Conservation (phyloP, 352 stramenopile genomes). For the Pythium volutum region DNA sequence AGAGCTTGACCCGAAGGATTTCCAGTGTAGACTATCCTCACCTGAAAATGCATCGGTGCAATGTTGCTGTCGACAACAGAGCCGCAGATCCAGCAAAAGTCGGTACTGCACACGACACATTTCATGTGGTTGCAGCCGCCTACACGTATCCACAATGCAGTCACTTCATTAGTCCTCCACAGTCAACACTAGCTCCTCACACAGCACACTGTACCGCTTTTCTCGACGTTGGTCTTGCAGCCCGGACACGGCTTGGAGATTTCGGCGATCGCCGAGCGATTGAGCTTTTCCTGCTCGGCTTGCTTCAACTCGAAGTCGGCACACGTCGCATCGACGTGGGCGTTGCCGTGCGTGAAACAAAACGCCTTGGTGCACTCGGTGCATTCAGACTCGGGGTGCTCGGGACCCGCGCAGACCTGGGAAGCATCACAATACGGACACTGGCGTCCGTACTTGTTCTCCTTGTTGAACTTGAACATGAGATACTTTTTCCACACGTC, state of each 20-base stretch:
- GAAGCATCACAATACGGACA: conserved; percentile 60
- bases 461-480: conserved; percentile 89
- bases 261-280: conserved; percentile 73
- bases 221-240: conserved; percentile 88
- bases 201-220: conserved; percentile 32
- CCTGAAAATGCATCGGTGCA: conserved; percentile 84
- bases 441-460: conserved; percentile 60
- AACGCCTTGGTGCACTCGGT: conserved; percentile 54
- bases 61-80: conserved; percentile 80
- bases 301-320: conserved; percentile 78
- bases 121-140: conserved; percentile 93
- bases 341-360: conserved; percentile 88
- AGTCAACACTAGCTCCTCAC: not conserved
- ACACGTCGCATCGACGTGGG: conserved; percentile 68
- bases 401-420: conserved; percentile 50
- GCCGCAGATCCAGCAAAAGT: conserved; percentile 91
- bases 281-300: conserved; percentile 82
- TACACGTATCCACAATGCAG: conserved; percentile 4
- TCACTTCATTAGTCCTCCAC: not conserved
- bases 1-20: not conserved
- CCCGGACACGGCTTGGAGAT: conserved; percentile 87
- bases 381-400: conserved; percentile 46
- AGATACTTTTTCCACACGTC: conserved; percentile 73
- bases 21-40: not conserved
- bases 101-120: conserved; percentile 81